A percentile compares a stretch with the other conserved stretches of the same genome.
These are phyloP conservation scores for Claviceps sorghi DNA, from an alignment of 2,329 filamentous ascomycete genomes.

Conservation along the genomic window DNA sequence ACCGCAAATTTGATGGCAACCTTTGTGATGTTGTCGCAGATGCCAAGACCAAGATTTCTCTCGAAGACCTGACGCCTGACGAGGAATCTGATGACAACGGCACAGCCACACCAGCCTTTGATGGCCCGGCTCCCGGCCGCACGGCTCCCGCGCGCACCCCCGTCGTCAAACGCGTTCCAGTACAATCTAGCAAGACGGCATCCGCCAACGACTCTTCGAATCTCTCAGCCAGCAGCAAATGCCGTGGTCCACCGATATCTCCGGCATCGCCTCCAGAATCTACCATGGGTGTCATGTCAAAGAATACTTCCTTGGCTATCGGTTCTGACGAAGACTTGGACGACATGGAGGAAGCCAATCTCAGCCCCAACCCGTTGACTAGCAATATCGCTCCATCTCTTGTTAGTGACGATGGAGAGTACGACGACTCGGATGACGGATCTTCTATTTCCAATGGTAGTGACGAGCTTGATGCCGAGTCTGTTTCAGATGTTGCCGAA, in stretches of 20 bases:
- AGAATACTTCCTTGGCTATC: slow-evolving; percentile 10
- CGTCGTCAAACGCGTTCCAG: slow-evolving; percentile 43
- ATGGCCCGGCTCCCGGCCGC: slow-evolving; percentile 9
- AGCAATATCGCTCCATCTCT: slow-evolving; percentile 68
- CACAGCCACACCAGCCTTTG: slow-evolving; percentile 7
- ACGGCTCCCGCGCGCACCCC: slow-evolving; percentile 18
- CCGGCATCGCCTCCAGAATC: slow-evolving; percentile 23
- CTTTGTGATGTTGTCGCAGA: slow-evolving; percentile 43
- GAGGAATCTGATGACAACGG: slow-evolving; percentile 36
- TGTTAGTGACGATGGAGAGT: slow-evolving; percentile 68
- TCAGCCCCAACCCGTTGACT: slow-evolving; percentile 54
- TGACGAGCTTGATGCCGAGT: slow-evolving; percentile 43
- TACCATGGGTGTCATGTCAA: slow-evolving; percentile 9
- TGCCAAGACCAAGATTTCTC: slow-evolving; percentile 38
- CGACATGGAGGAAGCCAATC: slow-evolving; percentile 42
- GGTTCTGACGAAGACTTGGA: slow-evolving; percentile 29
- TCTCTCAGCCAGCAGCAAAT: slow-evolving; percentile 45
- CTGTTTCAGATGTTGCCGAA: slow-evolving; percentile 45
- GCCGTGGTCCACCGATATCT: slow-evolving; percentile 25
- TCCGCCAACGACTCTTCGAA: slow-evolving; percentile 26
- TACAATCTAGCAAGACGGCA: slow-evolving; percentile 36
- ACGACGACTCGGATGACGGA: slow-evolving; percentile 54
- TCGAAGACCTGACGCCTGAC: slow-evolving; percentile 36
- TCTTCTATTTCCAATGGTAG: slow-evolving; percentile 45
- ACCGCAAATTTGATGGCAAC: slow-evolving; percentile 45